Evolutionary conservation across 305 asterid genomes (phyloP), one percentile per base, ranked within the genome.

Genomic region (Fraxinus baroniana): DNA sequence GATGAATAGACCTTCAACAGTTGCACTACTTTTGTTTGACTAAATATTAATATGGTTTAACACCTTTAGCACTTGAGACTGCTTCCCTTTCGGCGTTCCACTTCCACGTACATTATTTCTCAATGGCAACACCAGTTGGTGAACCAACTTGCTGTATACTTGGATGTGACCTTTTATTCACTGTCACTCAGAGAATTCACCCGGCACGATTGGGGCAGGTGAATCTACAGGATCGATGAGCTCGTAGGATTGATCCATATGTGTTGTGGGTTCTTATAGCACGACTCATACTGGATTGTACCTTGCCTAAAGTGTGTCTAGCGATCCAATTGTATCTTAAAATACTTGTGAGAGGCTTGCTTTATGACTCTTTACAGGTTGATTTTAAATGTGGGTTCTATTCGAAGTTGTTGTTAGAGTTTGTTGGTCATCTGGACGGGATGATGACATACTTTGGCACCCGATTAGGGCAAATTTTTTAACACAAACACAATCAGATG

Each of bases 11-110:
- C 88, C 85, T 72, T 82, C 83, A 80, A 85, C 77, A 32, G 26
- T 32, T 76, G 66, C 55, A 60, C 77, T 41, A 74, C 77, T 80
- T 82, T 55, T 76, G 80, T 74, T 86, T 83, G 89, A 89, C 87
- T 70, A 70, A 30, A 70, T 30, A 28, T 17, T 77, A 71, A 12
- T 74, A 37, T 81, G 79, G 80, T 86, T 79, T 74, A 60, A 75
- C 82, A 79, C 62, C 83, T 62, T 13, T 37, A 44, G 66, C 18
- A 66, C 80, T 55, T 33, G 85, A 78, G 84, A 64, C 37, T 5
- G 20, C 37, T 70, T 81, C 49, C 28, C 89, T 88, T 90, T 90
- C 91, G 91, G 93, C 76, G 89, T 83, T 32, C 76, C 88, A 84
- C 86, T 84, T 83, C 39, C 86, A 52, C 66, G 18, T 74, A 10